Evolutionary conservation across 208 protist genomes (phyloP).

Genomic region (Crithidia expoeki): DNA sequence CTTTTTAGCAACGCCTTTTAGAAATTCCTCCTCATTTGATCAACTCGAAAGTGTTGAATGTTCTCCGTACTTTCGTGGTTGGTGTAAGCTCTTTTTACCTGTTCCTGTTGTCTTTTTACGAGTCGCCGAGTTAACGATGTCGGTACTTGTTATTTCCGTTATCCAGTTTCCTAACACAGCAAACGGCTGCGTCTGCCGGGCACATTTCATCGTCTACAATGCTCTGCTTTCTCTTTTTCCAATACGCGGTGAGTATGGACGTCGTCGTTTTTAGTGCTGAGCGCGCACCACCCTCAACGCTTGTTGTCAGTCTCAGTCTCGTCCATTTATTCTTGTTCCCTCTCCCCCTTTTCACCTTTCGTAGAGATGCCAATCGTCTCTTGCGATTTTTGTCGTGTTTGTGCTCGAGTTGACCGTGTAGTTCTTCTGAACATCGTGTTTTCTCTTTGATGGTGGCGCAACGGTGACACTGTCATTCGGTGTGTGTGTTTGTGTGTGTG

Average conservation of each 20-base stretch:
- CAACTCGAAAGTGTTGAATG: too few species aligned
- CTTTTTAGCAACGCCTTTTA: too few species aligned
- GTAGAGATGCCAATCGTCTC: too few species aligned
- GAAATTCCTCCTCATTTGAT: too few species aligned
- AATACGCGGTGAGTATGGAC: neutral
- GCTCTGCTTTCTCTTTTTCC: neutral
- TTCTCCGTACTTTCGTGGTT: too few species aligned
- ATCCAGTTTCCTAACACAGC: neutral
- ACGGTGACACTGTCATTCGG: too few species aligned
- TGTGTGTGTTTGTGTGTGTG: too few species aligned
- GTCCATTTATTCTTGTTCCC: neutral
- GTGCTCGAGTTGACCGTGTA: neutral
- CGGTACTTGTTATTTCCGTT: neutral
- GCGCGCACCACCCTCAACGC: too few species aligned
- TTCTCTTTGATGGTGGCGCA: too few species aligned
- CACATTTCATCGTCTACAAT: neutral
- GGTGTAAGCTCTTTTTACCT: too few species aligned
- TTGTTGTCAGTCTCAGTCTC: neutral
- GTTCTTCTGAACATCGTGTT: too few species aligned
- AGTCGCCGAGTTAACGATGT: neutral
- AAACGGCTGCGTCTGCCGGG: neutral
- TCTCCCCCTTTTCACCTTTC: slow-evolving; percentile 1
- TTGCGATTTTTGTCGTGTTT: slow-evolving; percentile 3
- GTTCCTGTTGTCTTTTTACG: neutral
- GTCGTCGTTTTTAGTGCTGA: neutral